A percentile compares a stretch with the other conserved stretches of the same genome.
Evolutionary conservation across 1,284 basidiomycete genomes (phyloP).

Genomic region (Leccinum olivaceoglutinosum): DNA sequence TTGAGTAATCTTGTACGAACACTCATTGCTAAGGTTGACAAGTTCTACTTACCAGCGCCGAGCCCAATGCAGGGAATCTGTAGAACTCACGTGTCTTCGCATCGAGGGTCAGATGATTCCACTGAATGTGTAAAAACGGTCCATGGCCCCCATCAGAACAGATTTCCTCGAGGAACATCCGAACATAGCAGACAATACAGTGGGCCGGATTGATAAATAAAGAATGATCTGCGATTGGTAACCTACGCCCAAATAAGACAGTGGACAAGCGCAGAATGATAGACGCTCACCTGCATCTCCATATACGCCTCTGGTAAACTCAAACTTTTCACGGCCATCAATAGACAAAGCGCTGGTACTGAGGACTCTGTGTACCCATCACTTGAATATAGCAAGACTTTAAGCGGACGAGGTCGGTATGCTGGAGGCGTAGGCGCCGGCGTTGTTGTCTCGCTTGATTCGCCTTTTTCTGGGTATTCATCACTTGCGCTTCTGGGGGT

Average conservation of each 20-base stretch:
- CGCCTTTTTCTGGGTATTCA: not conserved
- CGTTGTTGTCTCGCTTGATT: conserved; percentile 2
- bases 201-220: conserved; percentile 73
- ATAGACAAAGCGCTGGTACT: conserved; percentile 79
- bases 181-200: no score
- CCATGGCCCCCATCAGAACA: no score
- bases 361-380: conserved; percentile 90
- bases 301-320: conserved; percentile 86
- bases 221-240: conserved; percentile 77
- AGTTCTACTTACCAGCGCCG: no score
- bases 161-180: no score
- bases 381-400: conserved; percentile 69
- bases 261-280: not conserved
- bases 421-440: conserved; percentile 2
- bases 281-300: conserved; percentile 54
- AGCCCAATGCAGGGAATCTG: no score
- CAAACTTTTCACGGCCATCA: conserved; percentile 77
- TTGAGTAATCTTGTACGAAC: no score
- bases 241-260: conserved; percentile 31
- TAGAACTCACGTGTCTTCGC: no score
- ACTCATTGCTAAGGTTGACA: no score
- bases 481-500: not conserved
- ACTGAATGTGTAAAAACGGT: no score
- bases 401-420: conserved; percentile 50
- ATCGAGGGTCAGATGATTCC: no score